A percentile compares a stretch with the other conserved stretches of the same genome.
These are phyloP conservation scores for Rhodotorula sp. DNA, from an alignment of 1,284 basidiomycete genomes.

Conservation along the genomic window DNA sequence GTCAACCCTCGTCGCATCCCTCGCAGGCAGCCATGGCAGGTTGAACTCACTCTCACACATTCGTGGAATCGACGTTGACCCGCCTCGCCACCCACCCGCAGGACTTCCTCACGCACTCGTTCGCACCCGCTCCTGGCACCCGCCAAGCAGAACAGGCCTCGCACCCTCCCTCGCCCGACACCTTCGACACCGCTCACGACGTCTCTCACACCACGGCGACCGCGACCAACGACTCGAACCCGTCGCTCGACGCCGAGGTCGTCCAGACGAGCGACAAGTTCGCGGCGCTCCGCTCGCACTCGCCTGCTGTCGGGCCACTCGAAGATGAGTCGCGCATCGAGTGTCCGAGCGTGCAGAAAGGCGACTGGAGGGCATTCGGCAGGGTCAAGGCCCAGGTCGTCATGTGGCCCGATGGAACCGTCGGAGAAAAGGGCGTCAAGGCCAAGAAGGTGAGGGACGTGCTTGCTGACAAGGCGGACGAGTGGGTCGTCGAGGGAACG, in stretches of 20 bases:
- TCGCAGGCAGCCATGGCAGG: neutral
- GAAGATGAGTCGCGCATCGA: conserved; percentile 7
- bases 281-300: neutral
- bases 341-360: conserved; percentile 17
- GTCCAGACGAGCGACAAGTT: conserved; percentile 3
- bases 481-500: conserved; percentile 19
- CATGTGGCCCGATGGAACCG: conserved; percentile 18
- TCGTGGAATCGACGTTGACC: too few relatives aligned
- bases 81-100: neutral
- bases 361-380: conserved; percentile 29
- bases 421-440: neutral
- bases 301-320: neutral
- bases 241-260: neutral
- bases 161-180: neutral
- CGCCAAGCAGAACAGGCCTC: neutral
- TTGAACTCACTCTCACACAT: neutral
- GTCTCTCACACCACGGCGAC: neutral
- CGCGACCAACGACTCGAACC: too few relatives aligned
- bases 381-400: conserved; percentile 23
- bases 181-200: neutral
- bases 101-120: conserved; percentile 27
- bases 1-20: too few relatives aligned
- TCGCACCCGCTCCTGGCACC: neutral
- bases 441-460: conserved; percentile 1
- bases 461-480: neutral